Percentiles rank a stretch among this genome's conserved stretches.
Conservation (phyloP, 1,139 yeast species). For the Blastobotrys ciferrii region DNA sequence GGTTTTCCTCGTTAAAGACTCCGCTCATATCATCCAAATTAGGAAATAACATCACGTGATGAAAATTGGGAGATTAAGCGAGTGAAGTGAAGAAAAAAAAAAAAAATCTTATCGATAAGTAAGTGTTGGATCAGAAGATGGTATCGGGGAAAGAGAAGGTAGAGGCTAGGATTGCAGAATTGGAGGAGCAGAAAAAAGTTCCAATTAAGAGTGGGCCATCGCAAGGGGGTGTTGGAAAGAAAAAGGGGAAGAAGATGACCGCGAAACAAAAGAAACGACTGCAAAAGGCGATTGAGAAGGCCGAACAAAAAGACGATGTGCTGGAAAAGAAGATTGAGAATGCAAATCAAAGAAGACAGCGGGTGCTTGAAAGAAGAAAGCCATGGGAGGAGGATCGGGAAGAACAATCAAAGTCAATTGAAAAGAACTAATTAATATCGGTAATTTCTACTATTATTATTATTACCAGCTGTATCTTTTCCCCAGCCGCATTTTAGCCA, state of each 20-base stretch:
- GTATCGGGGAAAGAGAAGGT: slow-evolving; percentile 6
- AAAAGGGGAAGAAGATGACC: slow-evolving; percentile 19
- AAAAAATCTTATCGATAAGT: background rate
- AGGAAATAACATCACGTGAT: background rate
- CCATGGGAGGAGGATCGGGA: slow-evolving; percentile 21
- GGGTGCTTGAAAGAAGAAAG: slow-evolving; percentile 26
- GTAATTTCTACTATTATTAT: background rate
- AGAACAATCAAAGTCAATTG: slow-evolving; percentile 6
- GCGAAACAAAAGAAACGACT: slow-evolving; percentile 30
- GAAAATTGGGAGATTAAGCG: background rate
- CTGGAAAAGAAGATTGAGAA: slow-evolving; percentile 31
- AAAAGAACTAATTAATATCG: background rate
- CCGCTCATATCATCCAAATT: background rate
- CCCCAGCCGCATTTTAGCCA: slow-evolving; percentile 90
- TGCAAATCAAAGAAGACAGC: slow-evolving; percentile 29
- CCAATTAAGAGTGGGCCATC: slow-evolving; percentile 6
- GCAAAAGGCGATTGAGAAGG: slow-evolving; percentile 29
- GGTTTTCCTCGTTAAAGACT: too few species aligned
- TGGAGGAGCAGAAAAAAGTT: slow-evolving; percentile 1
- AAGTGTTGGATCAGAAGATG: too few species aligned
- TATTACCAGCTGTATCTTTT: slow-evolving; percentile 39
- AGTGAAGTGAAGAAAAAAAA: background rate
- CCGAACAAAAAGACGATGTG: slow-evolving; percentile 28
- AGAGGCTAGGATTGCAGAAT: background rate
- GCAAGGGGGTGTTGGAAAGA: slow-evolving; percentile 4